Base-by-base conservation (phyloP, 2,329 filamentous ascomycete genomes). In the Sarocladium strictum region DNA sequence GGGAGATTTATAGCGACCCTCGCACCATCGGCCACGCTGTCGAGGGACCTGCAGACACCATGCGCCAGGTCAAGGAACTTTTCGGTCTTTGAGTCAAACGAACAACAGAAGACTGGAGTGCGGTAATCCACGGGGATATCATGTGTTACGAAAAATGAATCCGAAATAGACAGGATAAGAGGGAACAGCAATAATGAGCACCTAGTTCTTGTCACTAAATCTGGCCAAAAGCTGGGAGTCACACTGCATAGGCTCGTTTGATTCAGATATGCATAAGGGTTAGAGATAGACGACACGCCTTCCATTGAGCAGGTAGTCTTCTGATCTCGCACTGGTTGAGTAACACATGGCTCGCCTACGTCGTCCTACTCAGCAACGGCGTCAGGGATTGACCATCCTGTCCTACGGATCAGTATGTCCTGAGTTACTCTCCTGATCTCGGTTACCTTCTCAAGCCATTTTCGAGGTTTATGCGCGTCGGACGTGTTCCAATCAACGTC, bases 21-120 rank as follows among this genome's bases (percentile, higher is more conserved):
- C 80, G 93, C 65, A 95, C 89, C 33, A 85, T 87, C 57, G 94
- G 94, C 2, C 94, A 99, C 73, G 78, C 85, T 24, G 94, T 97
- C 60, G 83, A 78, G 61, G 81, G 79, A 40, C 93, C 93, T 6
- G 86, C 91, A 55, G 90, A 97, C 65, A 97, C 92, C 45, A 84
- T 88, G 64, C 80, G 74, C 62, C 78, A 90, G 70, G 66, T 99
- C 64, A 93, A 86, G 78, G 84, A 94, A 77, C 63, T 94, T 53
- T 96, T 97, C 67, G 75, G 81, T 58, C 70, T 91, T 57, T 88
- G 67, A 65, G 26, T 7, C 29, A 12, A 6, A 32, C 29, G 3
- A 17, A 27, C 29, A 23, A 21, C 24, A 11, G 43, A 4, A 27
- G 43, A n/a, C 4, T 21, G 10, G 23, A 3, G 12, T 17, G 47